Evolutionary conservation across 306 rosid genomes (phyloP), one percentile per base, ranked within the genome.

Genomic region (Coriaria nepalensis): DNA sequence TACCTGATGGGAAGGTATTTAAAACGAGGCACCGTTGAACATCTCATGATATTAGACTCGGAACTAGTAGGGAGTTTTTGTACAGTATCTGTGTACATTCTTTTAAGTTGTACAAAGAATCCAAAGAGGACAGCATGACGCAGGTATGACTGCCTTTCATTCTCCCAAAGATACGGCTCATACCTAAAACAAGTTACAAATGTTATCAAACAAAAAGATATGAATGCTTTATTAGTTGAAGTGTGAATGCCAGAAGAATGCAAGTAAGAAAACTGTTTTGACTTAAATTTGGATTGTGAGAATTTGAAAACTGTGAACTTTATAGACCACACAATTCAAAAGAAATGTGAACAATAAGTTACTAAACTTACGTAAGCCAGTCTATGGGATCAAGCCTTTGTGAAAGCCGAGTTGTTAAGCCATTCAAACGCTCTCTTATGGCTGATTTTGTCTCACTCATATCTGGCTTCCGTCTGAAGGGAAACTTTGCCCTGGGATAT

Each of bases 1-100:
- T 63, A 84, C 98, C 98, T 90, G 81, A 90, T 90, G 65, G 98
- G 98, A 45, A 90, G 96, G 74, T 85, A 90, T 62, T 90, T 90
- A 67, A 90, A 90, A 57, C 98, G 95, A 63, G 98, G 96, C 57
- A 90, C 87, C 13, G 84, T 71, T 65, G 93, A 76, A 67, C 98
- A 90, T 78, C 98, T 79, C 85, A 90, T 75, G 61, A 80, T 82
- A 69, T 90, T 90, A 50, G 98, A 90, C 66, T 90, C 98, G 46
- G 98, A 85, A 75, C 85, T 85, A 62, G 92, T 79, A 53, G 95
- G 93, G 64, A 90, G 69, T 70, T 85, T 90, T 61, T 90, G 98
- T 53, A 79, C 93, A 58, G 93, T 73, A 55, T 90, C 95, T 4
- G 79, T 85, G 74, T 79, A 85, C 81, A 73, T 71, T 38, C 98